Evolutionary conservation across 176 grass and related monocot genomes (phyloP).

Genomic region (Carex pumila): DNA sequence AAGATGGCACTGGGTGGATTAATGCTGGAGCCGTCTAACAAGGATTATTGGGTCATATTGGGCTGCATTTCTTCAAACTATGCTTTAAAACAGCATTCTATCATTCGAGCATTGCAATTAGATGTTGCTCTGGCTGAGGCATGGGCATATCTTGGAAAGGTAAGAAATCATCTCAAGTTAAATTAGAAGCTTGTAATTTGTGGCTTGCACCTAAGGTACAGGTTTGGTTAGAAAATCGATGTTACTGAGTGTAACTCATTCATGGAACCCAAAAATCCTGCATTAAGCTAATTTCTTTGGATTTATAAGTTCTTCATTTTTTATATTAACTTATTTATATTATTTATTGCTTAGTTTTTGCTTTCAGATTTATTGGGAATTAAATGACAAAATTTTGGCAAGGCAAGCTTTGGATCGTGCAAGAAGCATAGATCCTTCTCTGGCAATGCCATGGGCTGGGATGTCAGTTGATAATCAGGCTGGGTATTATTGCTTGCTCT

Average conservation of each 20-base stretch:
- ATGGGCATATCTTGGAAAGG: constrained; percentile 94
- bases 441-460: constrained; percentile 95
- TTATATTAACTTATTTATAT: constrained; percentile 22
- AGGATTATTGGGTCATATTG: constrained; percentile 88
- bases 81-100: constrained; percentile 87
- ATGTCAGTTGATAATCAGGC: constrained; percentile 55
- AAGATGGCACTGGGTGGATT: constrained; percentile 83
- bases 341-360: constrained; percentile 21
- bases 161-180: constrained; percentile 13
- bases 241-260: background rate
- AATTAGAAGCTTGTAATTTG: background rate
- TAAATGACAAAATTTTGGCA: constrained; percentile 66
- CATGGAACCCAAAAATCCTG: background rate
- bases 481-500: constrained; percentile 7
- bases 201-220: background rate
- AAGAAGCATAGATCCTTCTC: constrained; percentile 89
- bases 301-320: constrained; percentile 13
- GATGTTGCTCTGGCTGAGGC: constrained; percentile 73
- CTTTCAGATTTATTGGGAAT: constrained; percentile 73
- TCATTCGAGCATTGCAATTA: constrained; percentile 73
- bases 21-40: constrained; percentile 66
- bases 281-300: constrained; percentile 3
- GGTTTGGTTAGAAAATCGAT: background rate
- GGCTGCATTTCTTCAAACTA: constrained; percentile 55
- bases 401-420: constrained; percentile 83